Evolutionary conservation across 257 asterid species (phyloP), one percentile per base, ranked within the genome.

Genomic region (Jaltomata sinuosa): DNA sequence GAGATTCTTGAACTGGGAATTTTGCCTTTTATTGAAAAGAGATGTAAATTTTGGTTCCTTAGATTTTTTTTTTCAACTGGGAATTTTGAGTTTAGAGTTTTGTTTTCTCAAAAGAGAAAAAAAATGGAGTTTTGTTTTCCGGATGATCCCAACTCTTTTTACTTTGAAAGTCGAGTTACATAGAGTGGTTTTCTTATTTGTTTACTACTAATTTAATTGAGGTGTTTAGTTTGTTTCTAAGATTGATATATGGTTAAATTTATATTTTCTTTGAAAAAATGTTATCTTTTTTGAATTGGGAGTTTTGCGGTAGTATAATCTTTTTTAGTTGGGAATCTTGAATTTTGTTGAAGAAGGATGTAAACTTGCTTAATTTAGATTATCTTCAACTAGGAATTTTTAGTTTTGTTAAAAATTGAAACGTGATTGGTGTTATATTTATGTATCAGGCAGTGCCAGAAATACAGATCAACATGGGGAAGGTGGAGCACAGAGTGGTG

Each of bases 391-490:
- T 12, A 47, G 80, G 54, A 15, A 42, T 74, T 1, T 74, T 25
- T 22, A 45, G 62, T 76, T 49, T 4, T 18, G 18, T 5, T 77
- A 5, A 10, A 74, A 76, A 29, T 25, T 77, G 45, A 7, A 49
- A 77, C 36, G 49, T 77, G 27, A 50, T 49, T 77, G 3, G 81
- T 18, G 40, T 77, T 49, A 50, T 8, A 27, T 77, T 49, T 49
- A 27, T 77, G 85, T 49, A 65, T 83, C 89, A 96, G 98, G 97
- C 89, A 16, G 83, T 92, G 85, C 95, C 95, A 11, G 99, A 94
- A 86, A 94, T 94, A 84, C 99, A 96, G 89, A 94, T 96, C 77
- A 97, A 96, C 84, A 94, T 94, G 98, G 98, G 98, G 82, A 96
- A 94, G 89, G 90, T 94, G 84, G 99, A 93, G 89, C 99, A 96